Conservation (phyloP, 2,329 filamentous ascomycete species). For the Apiospora saccharicola region DNA sequence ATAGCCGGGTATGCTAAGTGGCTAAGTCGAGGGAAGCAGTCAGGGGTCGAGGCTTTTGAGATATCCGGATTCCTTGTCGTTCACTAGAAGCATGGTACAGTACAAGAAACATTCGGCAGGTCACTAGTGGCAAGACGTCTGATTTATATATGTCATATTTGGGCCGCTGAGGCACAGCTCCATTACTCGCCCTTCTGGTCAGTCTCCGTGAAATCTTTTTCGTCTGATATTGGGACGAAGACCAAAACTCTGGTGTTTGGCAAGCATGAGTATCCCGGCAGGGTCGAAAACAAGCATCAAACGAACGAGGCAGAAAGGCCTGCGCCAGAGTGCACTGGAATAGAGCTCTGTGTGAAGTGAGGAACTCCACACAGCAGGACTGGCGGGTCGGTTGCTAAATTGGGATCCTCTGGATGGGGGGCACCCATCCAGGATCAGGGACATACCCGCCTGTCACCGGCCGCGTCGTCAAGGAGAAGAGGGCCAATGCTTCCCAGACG, state of each 20-base stretch:
- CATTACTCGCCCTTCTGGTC: slow-evolving; percentile 15
- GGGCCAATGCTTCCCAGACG: slow-evolving; percentile 19
- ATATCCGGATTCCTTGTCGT: slow-evolving; percentile 36
- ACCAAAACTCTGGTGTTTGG: slow-evolving; percentile 45
- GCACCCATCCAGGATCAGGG: slow-evolving; percentile 17
- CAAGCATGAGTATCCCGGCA: slow-evolving; percentile 49
- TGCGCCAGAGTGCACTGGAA: slow-evolving; percentile 33
- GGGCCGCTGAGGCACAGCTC: slow-evolving; percentile 17
- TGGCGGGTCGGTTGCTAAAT: slow-evolving; percentile 31
- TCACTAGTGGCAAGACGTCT: slow-evolving; percentile 25
- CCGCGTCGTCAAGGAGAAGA: slow-evolving; percentile 12
- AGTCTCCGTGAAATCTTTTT: slow-evolving; percentile 24
- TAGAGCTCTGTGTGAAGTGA: slow-evolving; percentile 24
- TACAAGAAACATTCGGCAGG: slow-evolving; percentile 17
- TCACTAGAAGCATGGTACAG: slow-evolving; percentile 23
- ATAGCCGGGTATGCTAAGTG: slow-evolving; percentile 30
- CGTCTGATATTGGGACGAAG: slow-evolving; percentile 27
- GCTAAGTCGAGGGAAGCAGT: slow-evolving; percentile 29
- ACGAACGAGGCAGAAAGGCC: slow-evolving; percentile 42
- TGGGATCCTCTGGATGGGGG: slow-evolving; percentile 26
- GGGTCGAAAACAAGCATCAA: slow-evolving; percentile 56
- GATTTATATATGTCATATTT: slow-evolving; percentile 27
- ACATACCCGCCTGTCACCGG: slow-evolving; percentile 18
- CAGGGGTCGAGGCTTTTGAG: slow-evolving; percentile 32
- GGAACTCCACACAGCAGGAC: slow-evolving; percentile 32